Percentiles rank a stretch among this genome's conserved stretches.
phyloP scores from a whole-genome alignment of 1,139 yeast genomes.

The Yamadazyma jaroonii region DNA sequence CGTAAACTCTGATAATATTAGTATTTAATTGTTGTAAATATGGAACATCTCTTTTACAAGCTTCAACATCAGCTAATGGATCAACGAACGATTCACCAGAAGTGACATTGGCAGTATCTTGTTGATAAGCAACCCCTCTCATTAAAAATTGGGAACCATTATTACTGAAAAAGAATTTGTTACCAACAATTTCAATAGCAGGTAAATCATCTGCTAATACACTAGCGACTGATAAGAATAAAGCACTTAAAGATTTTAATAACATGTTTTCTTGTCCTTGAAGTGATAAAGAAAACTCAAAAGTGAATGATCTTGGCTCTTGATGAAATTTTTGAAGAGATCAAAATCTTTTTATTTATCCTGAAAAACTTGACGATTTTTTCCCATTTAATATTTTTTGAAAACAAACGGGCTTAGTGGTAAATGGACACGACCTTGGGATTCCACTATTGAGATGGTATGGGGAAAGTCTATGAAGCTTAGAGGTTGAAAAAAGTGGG shows the following conservation, averaged over 20 bases:
- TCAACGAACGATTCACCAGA: conserved; percentile 50
- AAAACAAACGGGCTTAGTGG: conserved; percentile 1
- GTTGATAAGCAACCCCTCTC: conserved; percentile 76
- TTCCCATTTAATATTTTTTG: conserved; percentile 2
- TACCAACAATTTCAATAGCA: conserved; percentile 60
- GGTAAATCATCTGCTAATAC: conserved; percentile 23
- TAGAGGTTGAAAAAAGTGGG: too few species aligned
- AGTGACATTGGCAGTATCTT: conserved; percentile 58
- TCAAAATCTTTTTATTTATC: conserved; percentile 3
- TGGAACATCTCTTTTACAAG: conserved; percentile 77
- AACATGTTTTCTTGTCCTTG: conserved; percentile 9
- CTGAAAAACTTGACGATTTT: conserved; percentile 3
- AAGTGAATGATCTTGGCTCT: conserved; percentile 1
- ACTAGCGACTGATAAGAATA: conserved; percentile 8
- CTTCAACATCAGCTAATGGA: conserved; percentile 68
- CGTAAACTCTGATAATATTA: conserved; percentile 72
- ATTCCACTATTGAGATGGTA: not conserved
- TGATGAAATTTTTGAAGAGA: conserved; percentile 1
- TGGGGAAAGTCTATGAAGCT: too few species aligned
- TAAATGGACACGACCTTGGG: conserved; percentile 1
- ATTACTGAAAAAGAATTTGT: conserved; percentile 74
- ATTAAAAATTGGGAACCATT: conserved; percentile 81
- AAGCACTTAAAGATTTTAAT: conserved; percentile 10
- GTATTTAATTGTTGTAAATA: conserved; percentile 74
- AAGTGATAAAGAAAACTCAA: not conserved